phyloP scores from a whole-genome alignment of 495 filamentous ascomycete genomes.

The Paragyromitra xinjiangensis region DNA sequence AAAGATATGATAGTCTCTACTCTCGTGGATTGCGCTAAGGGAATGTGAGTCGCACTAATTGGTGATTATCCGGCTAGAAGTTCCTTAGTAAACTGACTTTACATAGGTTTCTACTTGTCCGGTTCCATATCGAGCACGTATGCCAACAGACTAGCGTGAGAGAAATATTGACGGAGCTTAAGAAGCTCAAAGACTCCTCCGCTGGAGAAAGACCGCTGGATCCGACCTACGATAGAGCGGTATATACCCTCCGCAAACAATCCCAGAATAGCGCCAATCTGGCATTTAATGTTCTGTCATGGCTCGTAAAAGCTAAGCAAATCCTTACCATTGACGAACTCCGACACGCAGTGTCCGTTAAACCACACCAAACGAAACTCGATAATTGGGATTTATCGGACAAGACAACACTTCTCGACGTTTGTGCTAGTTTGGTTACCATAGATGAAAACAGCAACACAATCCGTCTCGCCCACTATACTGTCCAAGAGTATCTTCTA shows the following conservation, averaged over 20 bases:
- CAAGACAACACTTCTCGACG: constrained; percentile 29
- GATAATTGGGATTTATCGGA: constrained; percentile 48
- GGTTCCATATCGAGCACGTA: constrained; percentile 11
- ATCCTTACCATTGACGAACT: background rate
- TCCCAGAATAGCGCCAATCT: background rate
- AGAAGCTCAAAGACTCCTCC: background rate
- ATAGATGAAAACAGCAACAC: constrained; percentile 49
- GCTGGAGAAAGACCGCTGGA: constrained; percentile 7
- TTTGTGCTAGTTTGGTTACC: constrained; percentile 52
- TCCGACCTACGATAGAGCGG: constrained; percentile 1
- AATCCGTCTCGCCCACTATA: constrained; percentile 53
- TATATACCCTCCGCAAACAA: background rate
- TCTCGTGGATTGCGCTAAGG: constrained; percentile 1
- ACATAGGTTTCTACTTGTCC: constrained; percentile 4
- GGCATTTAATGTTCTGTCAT: constrained; percentile 1
- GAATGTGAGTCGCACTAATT: constrained; percentile 1
- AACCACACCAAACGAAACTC: background rate
- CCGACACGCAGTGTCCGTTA: background rate
- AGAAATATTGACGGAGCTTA: constrained; percentile 6
- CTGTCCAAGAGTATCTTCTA: constrained; percentile 52
- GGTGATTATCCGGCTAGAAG: background rate
- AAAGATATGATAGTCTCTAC: background rate
- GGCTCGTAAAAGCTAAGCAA: constrained; percentile 9
- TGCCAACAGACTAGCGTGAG: constrained; percentile 9
- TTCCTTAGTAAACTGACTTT: background rate